Percentiles rank a stretch among this genome's conserved stretches.
These are phyloP conservation scores for Zizania palustris DNA, from an alignment of 202 grass and related monocot species.

Conservation along the genomic window DNA sequence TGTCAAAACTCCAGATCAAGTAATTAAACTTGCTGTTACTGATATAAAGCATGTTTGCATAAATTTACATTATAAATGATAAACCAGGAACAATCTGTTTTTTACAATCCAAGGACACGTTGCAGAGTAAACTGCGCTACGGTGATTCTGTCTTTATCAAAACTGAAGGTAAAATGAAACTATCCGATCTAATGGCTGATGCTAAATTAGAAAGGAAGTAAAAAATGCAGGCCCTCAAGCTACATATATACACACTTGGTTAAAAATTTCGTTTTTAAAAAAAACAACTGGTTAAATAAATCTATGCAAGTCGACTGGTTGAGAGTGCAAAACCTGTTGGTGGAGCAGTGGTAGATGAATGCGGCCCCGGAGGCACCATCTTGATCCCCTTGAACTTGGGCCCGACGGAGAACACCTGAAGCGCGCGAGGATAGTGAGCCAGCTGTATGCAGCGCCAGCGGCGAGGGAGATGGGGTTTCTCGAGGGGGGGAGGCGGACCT, in stretches of 20 bases:
- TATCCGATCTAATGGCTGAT: neutral
- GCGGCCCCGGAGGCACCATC: slow-evolving; percentile 78
- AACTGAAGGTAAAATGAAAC: neutral
- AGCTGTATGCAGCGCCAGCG: too few species aligned
- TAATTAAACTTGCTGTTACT: neutral
- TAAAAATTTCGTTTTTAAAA: too few species aligned
- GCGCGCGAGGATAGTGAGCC: neutral
- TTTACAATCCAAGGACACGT: neutral
- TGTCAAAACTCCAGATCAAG: neutral
- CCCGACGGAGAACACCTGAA: slow-evolving; percentile 75
- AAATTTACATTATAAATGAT: slow-evolving; percentile 1
- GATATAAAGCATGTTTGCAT: neutral
- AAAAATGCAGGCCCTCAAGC: too few species aligned
- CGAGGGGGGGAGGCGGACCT: slow-evolving; percentile 47
- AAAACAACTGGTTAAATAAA: too few species aligned
- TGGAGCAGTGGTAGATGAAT: slow-evolving; percentile 76
- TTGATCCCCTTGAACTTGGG: slow-evolving; percentile 90
- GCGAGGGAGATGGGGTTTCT: neutral
- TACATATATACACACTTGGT: too few species aligned
- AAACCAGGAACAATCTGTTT: neutral
- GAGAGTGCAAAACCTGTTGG: slow-evolving; percentile 73
- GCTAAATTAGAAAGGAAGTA: neutral
- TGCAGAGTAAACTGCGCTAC: neutral
- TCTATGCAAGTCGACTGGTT: neutral
- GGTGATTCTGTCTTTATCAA: neutral